These are phyloP conservation scores for Colletotrichum sp. DNA, from an alignment of 2,329 filamentous ascomycete genomes.

Conservation along the genomic window DNA sequence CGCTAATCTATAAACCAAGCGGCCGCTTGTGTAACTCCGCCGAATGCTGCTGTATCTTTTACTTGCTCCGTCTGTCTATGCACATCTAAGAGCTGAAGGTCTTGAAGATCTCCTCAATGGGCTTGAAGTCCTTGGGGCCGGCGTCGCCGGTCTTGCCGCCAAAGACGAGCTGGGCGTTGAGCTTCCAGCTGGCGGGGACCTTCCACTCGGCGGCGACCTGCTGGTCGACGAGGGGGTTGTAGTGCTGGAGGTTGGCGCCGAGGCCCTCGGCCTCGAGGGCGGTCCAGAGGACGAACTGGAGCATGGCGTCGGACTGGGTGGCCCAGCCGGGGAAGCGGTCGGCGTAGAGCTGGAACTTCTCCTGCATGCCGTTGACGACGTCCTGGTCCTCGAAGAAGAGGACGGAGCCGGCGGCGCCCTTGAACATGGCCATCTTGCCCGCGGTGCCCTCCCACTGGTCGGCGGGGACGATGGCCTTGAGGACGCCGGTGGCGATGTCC, in stretches of 20 bases:
- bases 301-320: conserved; percentile 79
- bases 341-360: conserved; percentile 74
- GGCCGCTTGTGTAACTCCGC: background rate
- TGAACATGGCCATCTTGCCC: conserved; percentile 60
- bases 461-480: conserved; percentile 72
- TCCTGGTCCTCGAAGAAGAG: conserved; percentile 86
- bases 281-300: conserved; percentile 82
- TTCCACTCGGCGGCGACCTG: conserved; percentile 74
- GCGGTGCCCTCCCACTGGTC: conserved; percentile 63
- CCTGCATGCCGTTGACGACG: conserved; percentile 69
- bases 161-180: conserved; percentile 87
- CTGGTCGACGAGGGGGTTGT: conserved; percentile 84
- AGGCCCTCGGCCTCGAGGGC: conserved; percentile 84
- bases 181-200: conserved; percentile 74
- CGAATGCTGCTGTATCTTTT: background rate
- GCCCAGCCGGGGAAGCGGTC: conserved; percentile 83
- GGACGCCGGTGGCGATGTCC: conserved; percentile 70
- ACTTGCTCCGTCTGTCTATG: background rate
- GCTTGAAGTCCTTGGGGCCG: conserved; percentile 67
- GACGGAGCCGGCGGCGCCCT: conserved; percentile 77
- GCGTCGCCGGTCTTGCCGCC: conserved; percentile 65
- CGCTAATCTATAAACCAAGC: background rate
- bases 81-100: conserved; percentile 57
- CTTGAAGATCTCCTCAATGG: conserved; percentile 72
- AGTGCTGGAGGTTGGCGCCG: conserved; percentile 91